A percentile compares a stretch with the other conserved stretches of the same genome.
Evolutionary conservation across 2,329 filamentous ascomycete species (phyloP).

Genomic region (Fusarium camptoceras): DNA sequence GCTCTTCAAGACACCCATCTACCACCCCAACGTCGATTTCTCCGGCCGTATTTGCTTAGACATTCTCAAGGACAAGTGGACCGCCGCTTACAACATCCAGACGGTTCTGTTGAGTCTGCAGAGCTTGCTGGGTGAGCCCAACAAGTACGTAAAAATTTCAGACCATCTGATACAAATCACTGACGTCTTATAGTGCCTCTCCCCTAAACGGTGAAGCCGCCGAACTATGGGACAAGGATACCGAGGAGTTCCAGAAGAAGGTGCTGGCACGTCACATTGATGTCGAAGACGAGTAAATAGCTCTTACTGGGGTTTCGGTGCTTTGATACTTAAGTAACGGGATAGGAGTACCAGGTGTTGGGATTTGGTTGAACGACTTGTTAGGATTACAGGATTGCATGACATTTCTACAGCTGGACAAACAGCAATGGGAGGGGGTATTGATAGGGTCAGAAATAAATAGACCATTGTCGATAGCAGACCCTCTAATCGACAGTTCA

Average conservation of each 20-base stretch:
- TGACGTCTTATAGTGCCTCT: slow-evolving; percentile 73
- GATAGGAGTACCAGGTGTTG: slow-evolving; percentile 57
- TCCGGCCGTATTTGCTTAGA: slow-evolving; percentile 96
- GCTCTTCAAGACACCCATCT: slow-evolving; percentile 98
- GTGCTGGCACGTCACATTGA: slow-evolving; percentile 72
- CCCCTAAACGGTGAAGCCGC: slow-evolving; percentile 97
- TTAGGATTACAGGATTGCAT: slow-evolving; percentile 52
- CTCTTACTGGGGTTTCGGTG: slow-evolving; percentile 18
- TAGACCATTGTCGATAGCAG: slow-evolving; percentile 46
- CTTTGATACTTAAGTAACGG: slow-evolving; percentile 49
- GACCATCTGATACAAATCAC: background rate
- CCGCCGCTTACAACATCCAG: slow-evolving; percentile 95
- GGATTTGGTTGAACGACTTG: slow-evolving; percentile 48
- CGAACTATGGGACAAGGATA: slow-evolving; percentile 92
- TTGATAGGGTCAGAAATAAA: slow-evolving; percentile 41
- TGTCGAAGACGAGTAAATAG: slow-evolving; percentile 69
- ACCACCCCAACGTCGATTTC: slow-evolving; percentile 99
- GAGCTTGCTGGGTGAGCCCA: slow-evolving; percentile 94
- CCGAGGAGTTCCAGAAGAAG: slow-evolving; percentile 86
- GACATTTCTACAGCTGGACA: slow-evolving; percentile 40
- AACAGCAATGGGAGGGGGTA: slow-evolving; percentile 31
- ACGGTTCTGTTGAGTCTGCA: slow-evolving; percentile 93
- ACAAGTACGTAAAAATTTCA: slow-evolving; percentile 78
- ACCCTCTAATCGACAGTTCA: slow-evolving; percentile 45
- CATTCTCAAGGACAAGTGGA: slow-evolving; percentile 99